phyloP scores from a whole-genome alignment of 176 grass and related monocot genomes.

The Oryza glumipatula region DNA sequence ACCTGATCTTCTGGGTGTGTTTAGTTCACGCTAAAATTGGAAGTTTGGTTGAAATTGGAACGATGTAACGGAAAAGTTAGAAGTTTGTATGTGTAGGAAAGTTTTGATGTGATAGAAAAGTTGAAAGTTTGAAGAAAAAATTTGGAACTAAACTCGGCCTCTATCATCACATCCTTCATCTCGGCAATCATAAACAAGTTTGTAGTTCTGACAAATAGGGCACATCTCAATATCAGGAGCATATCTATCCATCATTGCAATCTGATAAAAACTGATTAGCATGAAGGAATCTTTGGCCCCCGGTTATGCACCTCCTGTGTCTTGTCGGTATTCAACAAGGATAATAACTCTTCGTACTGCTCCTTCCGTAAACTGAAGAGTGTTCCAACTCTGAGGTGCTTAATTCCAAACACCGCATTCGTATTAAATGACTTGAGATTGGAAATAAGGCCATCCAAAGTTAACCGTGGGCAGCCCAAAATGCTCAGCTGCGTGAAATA shows the following conservation, averaged over 20 bases:
- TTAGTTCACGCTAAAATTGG: too few relatives aligned
- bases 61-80: too few relatives aligned
- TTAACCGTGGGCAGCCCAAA: conserved; percentile 56
- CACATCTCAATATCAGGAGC: conserved; percentile 83
- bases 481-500: conserved; percentile 67
- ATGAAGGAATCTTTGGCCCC: conserved; percentile 59
- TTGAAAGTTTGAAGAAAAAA: too few relatives aligned
- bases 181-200: conserved; percentile 83
- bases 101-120: too few relatives aligned
- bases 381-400: conserved; percentile 64
- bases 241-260: conserved; percentile 59
- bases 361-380: conserved; percentile 57
- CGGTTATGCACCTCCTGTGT: conserved; percentile 30
- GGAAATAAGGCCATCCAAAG: conserved; percentile 63
- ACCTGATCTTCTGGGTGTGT: conserved; percentile 17
- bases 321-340: conserved; percentile 59
- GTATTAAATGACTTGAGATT: conserved; percentile 72
- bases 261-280: conserved; percentile 46
- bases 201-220: conserved; percentile 67
- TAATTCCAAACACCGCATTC: conserved; percentile 48
- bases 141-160: too few relatives aligned
- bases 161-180: conserved; percentile 50
- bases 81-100: too few relatives aligned
- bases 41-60: too few relatives aligned
- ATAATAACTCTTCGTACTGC: conserved; percentile 63